A percentile compares a stretch with the other conserved stretches of the same genome.
Evolutionary conservation across 129 eudicot species (phyloP).

Genomic region (carrot (Daucus carota)): DNA sequence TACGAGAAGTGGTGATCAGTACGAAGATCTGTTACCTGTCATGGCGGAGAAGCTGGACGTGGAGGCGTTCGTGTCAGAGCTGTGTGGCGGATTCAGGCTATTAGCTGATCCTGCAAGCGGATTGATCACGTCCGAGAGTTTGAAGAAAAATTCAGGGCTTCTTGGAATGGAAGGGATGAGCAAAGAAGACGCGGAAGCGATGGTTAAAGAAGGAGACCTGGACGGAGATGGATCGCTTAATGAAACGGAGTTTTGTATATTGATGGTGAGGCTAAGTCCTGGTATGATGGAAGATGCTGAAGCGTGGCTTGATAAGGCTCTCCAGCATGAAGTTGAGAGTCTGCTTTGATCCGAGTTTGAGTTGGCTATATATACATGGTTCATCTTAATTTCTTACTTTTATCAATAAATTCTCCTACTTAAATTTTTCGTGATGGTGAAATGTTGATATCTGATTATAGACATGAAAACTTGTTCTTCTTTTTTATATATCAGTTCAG

Average conservation of each 20-base stretch:
- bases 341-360: background rate
- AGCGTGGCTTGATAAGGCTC: conserved; percentile 52
- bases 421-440: background rate
- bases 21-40: conserved; percentile 74
- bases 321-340: background rate
- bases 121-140: conserved; percentile 56
- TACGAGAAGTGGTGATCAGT: conserved; percentile 13
- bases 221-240: conserved; percentile 77
- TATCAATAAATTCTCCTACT: background rate
- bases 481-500: background rate
- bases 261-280: conserved; percentile 90
- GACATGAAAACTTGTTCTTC: background rate
- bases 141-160: conserved; percentile 47
- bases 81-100: conserved; percentile 73
- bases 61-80: conserved; percentile 54
- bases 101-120: conserved; percentile 54
- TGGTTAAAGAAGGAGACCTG: conserved; percentile 76
- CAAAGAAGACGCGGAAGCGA: conserved; percentile 53
- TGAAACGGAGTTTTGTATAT: conserved; percentile 66
- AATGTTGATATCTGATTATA: background rate
- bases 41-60: conserved; percentile 88
- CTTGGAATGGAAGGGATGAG: conserved; percentile 78
- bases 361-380: background rate
- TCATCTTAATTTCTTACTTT: background rate
- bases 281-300: conserved; percentile 91